Base-by-base conservation (phyloP, 495 filamentous ascomycete genomes). In the Penicillium canariense region DNA sequence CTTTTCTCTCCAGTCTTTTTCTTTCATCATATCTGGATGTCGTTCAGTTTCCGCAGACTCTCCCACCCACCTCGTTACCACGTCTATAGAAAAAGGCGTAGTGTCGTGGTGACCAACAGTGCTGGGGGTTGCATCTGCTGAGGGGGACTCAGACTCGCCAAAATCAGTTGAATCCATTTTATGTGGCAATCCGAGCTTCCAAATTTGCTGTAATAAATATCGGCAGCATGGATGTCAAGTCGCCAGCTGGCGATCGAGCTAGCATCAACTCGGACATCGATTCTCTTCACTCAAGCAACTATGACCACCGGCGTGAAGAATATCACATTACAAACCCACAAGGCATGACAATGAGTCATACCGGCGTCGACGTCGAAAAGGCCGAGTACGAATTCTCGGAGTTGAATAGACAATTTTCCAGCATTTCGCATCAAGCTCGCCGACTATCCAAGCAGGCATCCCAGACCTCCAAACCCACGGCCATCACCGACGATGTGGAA, bases 341-440 rank as follows among this genome's bases (percentile, higher is more conserved):
- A 66, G 83, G 80, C 22, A 66, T 79, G 38, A 73, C 76, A 9
- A 62, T 63, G 28, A 63, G 70, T 23, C 57, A 69, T 44, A 58
- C 58, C 11, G 87, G 82, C 38, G 81, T 90, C 34, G 83, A 92
- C 59, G 83, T 96, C 48, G 74, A 81, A 48, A 81, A 78, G 30
- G 90, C 90, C 10, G 85, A 91, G 66, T 80, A 84, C 30, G 87
- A 94, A 36, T 96, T 95, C 57, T 83, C 81, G 7, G 79, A 90
- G 55, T 76, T 95, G 17, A 88, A 82, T 61, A 78, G 82, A 39
- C 84, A 93, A 70, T 75, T 96, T 23, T 86, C 85, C 14, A 80
- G 74, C 11, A 69, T 88, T 28, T 90, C 87, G 11, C 81, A 85
- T 68, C 59, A 69, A 59, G 67, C 79, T 58, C 64, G 74, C 56